Percentiles rank a stretch among this genome's conserved stretches.
phyloP scores from a whole-genome alignment of 441 rosid genomes.

The Populus hybrid region DNA sequence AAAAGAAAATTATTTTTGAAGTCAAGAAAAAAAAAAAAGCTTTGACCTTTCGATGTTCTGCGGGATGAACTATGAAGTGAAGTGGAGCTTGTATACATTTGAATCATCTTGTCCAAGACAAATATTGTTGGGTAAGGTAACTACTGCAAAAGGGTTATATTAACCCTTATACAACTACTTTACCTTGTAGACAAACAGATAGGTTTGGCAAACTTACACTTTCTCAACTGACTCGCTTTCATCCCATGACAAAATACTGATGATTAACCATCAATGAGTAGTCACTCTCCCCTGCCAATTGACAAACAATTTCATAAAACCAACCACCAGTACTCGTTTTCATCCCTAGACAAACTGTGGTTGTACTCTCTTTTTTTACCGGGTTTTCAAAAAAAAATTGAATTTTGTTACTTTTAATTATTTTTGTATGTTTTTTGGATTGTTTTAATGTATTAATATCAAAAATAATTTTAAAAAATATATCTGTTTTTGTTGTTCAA shows the following conservation, averaged over 20 bases:
- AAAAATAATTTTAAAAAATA: too few relatives aligned
- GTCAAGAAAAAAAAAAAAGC: too few relatives aligned
- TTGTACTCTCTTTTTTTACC: too few relatives aligned
- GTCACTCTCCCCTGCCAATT: neutral
- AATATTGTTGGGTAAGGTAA: neutral
- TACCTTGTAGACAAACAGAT: neutral
- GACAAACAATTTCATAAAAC: too few relatives aligned
- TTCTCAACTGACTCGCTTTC: neutral
- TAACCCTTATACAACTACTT: too few relatives aligned
- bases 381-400: too few relatives aligned
- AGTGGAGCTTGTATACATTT: neutral
- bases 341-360: too few relatives aligned
- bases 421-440: too few relatives aligned
- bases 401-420: too few relatives aligned
- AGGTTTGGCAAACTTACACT: neutral
- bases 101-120: neutral
- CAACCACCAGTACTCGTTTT: too few relatives aligned
- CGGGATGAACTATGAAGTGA: neutral
- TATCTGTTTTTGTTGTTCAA: rapidly evolving
- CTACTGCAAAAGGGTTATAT: neutral
- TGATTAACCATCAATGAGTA: neutral
- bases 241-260: neutral
- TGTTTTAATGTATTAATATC: rapidly evolving
- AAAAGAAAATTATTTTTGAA: too few relatives aligned
- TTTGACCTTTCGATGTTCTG: too few relatives aligned